phyloP scores from a whole-genome alignment of 148 eudicot species.

The Chenopodium quinoa region DNA sequence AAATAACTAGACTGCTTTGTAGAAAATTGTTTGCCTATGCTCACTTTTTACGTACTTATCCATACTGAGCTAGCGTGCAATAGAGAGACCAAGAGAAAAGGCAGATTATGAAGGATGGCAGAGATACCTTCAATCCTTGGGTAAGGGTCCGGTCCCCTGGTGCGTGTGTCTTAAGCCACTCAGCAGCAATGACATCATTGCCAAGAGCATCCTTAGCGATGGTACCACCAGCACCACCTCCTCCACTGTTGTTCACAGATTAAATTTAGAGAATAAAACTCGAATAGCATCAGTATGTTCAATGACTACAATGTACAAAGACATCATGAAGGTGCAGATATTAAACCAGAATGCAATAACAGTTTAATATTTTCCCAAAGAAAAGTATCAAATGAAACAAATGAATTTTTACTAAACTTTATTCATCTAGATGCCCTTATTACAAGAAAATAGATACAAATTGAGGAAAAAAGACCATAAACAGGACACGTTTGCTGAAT shows the following conservation, averaged over 20 bases:
- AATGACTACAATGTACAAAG: neutral
- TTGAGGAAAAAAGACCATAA: no score
- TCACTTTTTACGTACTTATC: neutral
- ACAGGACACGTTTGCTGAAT: no score
- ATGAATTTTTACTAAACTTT: neutral
- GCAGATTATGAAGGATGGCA: neutral
- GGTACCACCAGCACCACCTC: slow-evolving; percentile 52
- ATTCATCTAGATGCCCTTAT: no score
- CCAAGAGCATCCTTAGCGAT: slow-evolving; percentile 82
- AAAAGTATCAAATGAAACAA: neutral
- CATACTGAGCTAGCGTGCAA: neutral
- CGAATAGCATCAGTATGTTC: neutral
- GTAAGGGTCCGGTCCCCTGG: slow-evolving; percentile 79
- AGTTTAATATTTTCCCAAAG: no score
- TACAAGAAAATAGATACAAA: no score
- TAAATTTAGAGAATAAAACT: neutral
- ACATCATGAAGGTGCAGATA: no score
- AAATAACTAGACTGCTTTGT: neutral
- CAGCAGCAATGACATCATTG: slow-evolving; percentile 61
- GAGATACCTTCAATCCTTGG: slow-evolving; percentile 72
- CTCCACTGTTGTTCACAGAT: slow-evolving; percentile 35
- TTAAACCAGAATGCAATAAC: neutral
- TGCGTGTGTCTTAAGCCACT: slow-evolving; percentile 74
- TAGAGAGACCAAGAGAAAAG: neutral
- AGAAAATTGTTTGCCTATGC: neutral